Evolutionary conservation across 2,329 filamentous ascomycete genomes (phyloP).

Genomic region (Mycosphaerella arachidis): DNA sequence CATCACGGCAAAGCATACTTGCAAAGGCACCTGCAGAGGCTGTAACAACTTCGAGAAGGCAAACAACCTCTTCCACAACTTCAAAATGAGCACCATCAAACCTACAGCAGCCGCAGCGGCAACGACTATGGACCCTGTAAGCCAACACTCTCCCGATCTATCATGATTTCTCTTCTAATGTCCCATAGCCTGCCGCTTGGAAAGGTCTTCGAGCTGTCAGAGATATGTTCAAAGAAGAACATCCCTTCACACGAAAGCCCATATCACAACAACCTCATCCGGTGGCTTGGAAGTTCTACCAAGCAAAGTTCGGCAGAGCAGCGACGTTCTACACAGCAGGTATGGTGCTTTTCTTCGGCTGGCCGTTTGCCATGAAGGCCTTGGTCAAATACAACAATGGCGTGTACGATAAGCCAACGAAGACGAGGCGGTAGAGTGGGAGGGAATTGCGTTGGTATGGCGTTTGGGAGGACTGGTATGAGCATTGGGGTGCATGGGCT

Average conservation of each 20-base stretch:
- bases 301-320: conserved; percentile 6
- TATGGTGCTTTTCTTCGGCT: conserved; percentile 9
- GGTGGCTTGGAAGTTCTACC: conserved; percentile 14
- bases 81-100: conserved; percentile 1
- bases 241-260: conserved; percentile 8
- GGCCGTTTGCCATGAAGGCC: conserved; percentile 14
- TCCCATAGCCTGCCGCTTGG: conserved; percentile 4
- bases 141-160: background rate
- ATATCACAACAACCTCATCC: conserved; percentile 9
- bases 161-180: background rate
- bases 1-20: background rate
- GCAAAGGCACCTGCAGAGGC: background rate
- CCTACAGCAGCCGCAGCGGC: background rate
- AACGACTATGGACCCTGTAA: background rate
- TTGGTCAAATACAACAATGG: conserved; percentile 13
- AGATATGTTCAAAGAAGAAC: conserved; percentile 11
- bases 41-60: background rate
- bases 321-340: conserved; percentile 8
- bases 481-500: background rate
- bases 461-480: background rate
- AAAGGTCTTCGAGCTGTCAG: background rate
- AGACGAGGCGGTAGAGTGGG: background rate
- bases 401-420: conserved; percentile 6
- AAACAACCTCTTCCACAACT: background rate
- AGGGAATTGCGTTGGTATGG: background rate